phyloP scores from a whole-genome alignment of 1,139 yeast species.

The Magnusiomyces paraingens region DNA sequence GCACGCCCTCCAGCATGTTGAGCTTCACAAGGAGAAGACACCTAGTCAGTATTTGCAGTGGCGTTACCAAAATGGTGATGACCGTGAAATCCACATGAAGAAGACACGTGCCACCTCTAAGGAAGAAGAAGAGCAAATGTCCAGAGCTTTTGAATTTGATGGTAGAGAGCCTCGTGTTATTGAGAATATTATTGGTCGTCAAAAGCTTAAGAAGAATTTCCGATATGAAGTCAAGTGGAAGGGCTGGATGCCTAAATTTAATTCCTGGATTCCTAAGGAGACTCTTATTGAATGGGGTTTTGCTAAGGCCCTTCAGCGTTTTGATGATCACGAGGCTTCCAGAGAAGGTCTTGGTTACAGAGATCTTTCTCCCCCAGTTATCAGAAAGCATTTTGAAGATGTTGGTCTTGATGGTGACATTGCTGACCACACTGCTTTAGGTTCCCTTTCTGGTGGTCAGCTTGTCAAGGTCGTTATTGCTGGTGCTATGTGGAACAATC shows the following conservation, averaged over 20 bases:
- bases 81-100: conserved; percentile 89
- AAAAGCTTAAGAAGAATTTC: conserved; percentile 90
- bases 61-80: conserved; percentile 97
- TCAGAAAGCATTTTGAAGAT: conserved; percentile 93
- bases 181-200: conserved; percentile 96
- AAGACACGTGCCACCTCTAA: conserved; percentile 85
- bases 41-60: conserved; percentile 97
- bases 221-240: conserved; percentile 97
- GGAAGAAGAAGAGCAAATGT: conserved; percentile 77
- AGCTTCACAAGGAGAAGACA: conserved; percentile 93
- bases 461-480: conserved; percentile 97
- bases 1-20: conserved; percentile 96
- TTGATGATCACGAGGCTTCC: conserved; percentile 97
- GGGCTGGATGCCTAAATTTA: conserved; percentile 85
- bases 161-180: conserved; percentile 85
- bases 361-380: conserved; percentile 83
- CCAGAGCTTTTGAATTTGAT: conserved; percentile 72
- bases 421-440: conserved; percentile 97
- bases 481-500: conserved; percentile 99
- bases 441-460: conserved; percentile 96
- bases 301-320: conserved; percentile 79
- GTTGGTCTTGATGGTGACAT: conserved; percentile 97
- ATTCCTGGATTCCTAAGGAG: conserved; percentile 90
- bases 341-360: conserved; percentile 98
- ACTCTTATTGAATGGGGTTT: conserved; percentile 74